Percentiles rank a stretch among this genome's conserved stretches.
Evolutionary conservation across 768 basidiomycete species (phyloP).

Genomic region (Auriscalpium vulgare): DNA sequence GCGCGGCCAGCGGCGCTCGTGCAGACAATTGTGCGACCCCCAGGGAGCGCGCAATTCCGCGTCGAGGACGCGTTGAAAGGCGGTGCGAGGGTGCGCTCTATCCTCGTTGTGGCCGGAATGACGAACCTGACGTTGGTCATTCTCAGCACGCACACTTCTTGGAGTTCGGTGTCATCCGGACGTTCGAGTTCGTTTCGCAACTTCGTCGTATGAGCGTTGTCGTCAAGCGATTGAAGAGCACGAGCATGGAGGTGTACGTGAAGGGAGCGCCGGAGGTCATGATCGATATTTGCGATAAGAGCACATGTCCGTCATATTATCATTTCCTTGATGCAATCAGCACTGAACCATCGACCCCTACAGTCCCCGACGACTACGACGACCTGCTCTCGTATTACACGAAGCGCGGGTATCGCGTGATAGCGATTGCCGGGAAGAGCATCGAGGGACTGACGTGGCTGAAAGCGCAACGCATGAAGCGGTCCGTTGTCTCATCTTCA

Average conservation of each 20-base stretch:
- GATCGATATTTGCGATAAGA: slow-evolving; percentile 86
- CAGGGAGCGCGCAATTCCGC: slow-evolving; percentile 84
- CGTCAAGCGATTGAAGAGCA: slow-evolving; percentile 89
- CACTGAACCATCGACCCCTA: neutral
- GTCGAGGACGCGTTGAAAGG: slow-evolving; percentile 91
- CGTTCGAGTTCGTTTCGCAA: slow-evolving; percentile 93
- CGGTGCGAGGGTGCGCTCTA: slow-evolving; percentile 54
- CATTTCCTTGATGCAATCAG: neutral
- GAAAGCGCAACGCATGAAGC: slow-evolving; percentile 92
- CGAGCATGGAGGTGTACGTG: slow-evolving; percentile 95
- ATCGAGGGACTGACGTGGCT: slow-evolving; percentile 93
- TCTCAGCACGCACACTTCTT: slow-evolving; percentile 92
- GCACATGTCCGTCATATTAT: slow-evolving; percentile 63
- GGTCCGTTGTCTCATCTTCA: slow-evolving; percentile 35
- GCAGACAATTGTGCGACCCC: slow-evolving; percentile 92
- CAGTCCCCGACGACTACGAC: slow-evolving; percentile 95
- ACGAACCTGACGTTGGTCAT: neutral
- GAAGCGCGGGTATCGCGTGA: slow-evolving; percentile 92
- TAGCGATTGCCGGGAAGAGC: slow-evolving; percentile 95
- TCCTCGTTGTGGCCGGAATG: neutral
- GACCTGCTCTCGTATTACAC: slow-evolving; percentile 97
- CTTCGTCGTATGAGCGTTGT: slow-evolving; percentile 96
- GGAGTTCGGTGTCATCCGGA: slow-evolving; percentile 91
- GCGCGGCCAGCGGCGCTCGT: slow-evolving; percentile 75
- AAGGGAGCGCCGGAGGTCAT: slow-evolving; percentile 99